Base-by-base conservation (phyloP, 306 rosid genomes). In the Trifolium fragiferum region DNA sequence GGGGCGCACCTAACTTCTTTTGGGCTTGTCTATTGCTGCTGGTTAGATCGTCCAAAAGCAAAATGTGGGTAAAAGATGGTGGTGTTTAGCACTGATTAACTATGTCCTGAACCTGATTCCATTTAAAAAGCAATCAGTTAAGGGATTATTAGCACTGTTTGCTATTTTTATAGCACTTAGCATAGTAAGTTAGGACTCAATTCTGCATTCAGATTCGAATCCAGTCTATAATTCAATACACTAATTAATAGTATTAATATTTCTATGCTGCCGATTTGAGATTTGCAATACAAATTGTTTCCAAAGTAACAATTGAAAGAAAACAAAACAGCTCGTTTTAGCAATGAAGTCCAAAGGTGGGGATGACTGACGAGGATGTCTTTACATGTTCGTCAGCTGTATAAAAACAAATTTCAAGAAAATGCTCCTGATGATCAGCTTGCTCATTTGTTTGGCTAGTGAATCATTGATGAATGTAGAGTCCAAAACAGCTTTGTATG, bases 21-120 rank as follows among this genome's bases (percentile, higher is more conserved):
- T 73, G 72, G 60, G 43, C 19, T 76, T 70, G 74, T 71, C 53
- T n/a, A 47, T 12, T 30, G 25, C 58, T 18, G 59, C 41, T 72
- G 40, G 55, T 12, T 3, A 30, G 70, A 74, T 54, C 23, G 23
- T 51, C n/a, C 27, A 44, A 66, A 37, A n/a, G 59, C 12, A 8
- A 53, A 54, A 23, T 58, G 18, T 25, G 37, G 32, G 18, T 58
- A 58, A 6, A 61, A 33, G 32, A 5, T 19, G 54, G 16, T 76
- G 49, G 55, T 49, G 6, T 67, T 55, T 57, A 55, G 60, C 6
- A 2, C 57, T 51, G 27, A 16, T 49, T 53, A 15, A 13, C 10
- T 2, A 16, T 6, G 55, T n/a, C 37, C 37, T 57, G 35, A 57
- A 8, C 37, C n/a, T 23, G 63, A 12, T 23, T 57, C 63, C 8